Evolutionary conservation across 208 protist species (phyloP), one percentile per base, ranked within the genome.

Genomic region (Vickermania spadyakhi): DNA sequence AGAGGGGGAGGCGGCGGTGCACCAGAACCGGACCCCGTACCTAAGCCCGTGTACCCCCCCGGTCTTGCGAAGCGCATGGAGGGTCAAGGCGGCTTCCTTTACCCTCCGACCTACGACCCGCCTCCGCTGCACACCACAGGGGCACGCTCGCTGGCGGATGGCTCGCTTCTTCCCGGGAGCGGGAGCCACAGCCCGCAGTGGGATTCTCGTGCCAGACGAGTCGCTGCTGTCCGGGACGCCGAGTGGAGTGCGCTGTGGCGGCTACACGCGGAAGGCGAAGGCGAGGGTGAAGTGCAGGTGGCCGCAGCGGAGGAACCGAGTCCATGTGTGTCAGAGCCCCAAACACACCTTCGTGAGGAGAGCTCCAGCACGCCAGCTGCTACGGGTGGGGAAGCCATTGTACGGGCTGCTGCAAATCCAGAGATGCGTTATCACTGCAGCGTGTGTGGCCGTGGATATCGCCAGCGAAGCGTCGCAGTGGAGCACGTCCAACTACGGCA

Each of bases 361-460:
- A 5, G n/a, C 25, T 22, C 51, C 51, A 28, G n/a, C 21, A 7
- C 11, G 5, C 7, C 25, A 5, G 21, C 51, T 7, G 5, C 28
- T 45, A 28, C 27, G 59, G 27, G 13, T 11, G 22, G 31, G 58
- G 13, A 62, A 36, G 11, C 52, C 77, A 1, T 70, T 14, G 36
- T 62, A 2, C 70, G 79, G 0, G 70, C 64, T 2, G 52, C 74
- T 7, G 60, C 74, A 0, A 77, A 84, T 52, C 30, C 51, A 22
- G 68, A 66, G 5, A 76, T 77, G 72, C 50, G 27, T 26, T 86
- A 77, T 58, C 79, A 87, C 58, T 92, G 85, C 66, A 81, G 58
- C 28, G 23, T 60, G 0, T 92, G 85, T 57, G 77, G 79, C 3
- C 81, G 80, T 21, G 63, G 68, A 1, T 92, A 79, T 60, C 65